phyloP scores from a whole-genome alignment of 1,284 basidiomycete species.

The Agaricales sp. region DNA sequence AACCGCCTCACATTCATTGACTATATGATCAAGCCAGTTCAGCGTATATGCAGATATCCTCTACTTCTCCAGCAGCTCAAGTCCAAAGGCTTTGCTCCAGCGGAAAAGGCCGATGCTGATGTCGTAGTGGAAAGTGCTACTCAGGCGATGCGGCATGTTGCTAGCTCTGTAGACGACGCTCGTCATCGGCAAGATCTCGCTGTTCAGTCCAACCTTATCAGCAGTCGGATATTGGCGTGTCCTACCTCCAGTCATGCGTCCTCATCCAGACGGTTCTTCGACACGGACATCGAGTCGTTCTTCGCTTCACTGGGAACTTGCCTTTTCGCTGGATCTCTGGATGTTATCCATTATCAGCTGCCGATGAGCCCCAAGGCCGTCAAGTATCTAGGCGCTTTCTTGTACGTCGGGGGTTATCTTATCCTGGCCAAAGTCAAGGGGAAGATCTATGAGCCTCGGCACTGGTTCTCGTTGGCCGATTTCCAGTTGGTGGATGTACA shows the following conservation, averaged over 20 bases:
- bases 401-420: constrained; percentile 79
- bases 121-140: constrained; percentile 42
- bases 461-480: constrained; percentile 74
- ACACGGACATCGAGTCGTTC: constrained; percentile 39
- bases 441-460: constrained; percentile 73
- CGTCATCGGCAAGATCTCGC: constrained; percentile 55
- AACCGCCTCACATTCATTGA: constrained; percentile 58
- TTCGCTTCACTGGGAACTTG: constrained; percentile 64
- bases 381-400: constrained; percentile 81
- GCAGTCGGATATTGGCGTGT: constrained; percentile 43
- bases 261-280: constrained; percentile 18
- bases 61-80: constrained; percentile 74
- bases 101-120: constrained; percentile 24
- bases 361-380: constrained; percentile 49
- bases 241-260: constrained; percentile 18
- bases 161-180: constrained; percentile 51
- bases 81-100: constrained; percentile 19
- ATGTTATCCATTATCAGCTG: constrained; percentile 64
- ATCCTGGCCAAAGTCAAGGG: constrained; percentile 79
- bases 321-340: constrained; percentile 71
- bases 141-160: constrained; percentile 51
- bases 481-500: constrained; percentile 65
- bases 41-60: constrained; percentile 87
- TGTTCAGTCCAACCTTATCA: constrained; percentile 59
- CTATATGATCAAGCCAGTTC: constrained; percentile 84